Conservation (phyloP, 495 filamentous ascomycete species). For the Aspergillus wentii region DNA sequence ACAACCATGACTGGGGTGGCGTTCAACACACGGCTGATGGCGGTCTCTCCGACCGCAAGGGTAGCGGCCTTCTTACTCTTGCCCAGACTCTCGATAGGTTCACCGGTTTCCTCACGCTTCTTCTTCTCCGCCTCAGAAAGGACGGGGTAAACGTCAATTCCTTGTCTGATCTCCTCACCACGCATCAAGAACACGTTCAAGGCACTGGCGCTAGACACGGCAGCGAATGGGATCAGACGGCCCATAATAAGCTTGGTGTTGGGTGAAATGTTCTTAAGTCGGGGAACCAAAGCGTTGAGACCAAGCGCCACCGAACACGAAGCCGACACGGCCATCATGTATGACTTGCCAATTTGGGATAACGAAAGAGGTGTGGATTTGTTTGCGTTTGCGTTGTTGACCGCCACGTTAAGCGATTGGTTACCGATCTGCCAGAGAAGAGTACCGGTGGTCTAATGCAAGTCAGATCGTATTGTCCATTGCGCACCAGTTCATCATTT, state of each 20-base stretch:
- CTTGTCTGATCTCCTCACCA: constrained; percentile 84
- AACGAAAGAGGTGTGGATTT: constrained; percentile 84
- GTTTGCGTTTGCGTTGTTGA: constrained; percentile 96
- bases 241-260: constrained; percentile 67
- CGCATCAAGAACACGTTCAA: constrained; percentile 98
- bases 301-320: constrained; percentile 91
- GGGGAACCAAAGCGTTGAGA: constrained; percentile 78
- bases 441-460: constrained; percentile 65
- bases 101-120: constrained; percentile 40
- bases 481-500: too few species aligned
- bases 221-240: constrained; percentile 90
- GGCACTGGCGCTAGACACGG: constrained; percentile 82
- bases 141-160: constrained; percentile 91
- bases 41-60: constrained; percentile 87
- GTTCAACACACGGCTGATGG: constrained; percentile 82
- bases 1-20: constrained; percentile 96
- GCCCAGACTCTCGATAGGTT: constrained; percentile 63
- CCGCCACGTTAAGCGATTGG: constrained; percentile 95
- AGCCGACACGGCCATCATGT: constrained; percentile 85
- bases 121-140: constrained; percentile 52
- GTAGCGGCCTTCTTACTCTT: constrained; percentile 84
- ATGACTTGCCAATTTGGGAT: constrained; percentile 78
- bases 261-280: constrained; percentile 71
- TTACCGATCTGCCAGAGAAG: constrained; percentile 94
- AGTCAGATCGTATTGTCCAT: too few species aligned